These are phyloP conservation scores for Trichaptum fuscoviolaceum DNA, from an alignment of 768 basidiomycete species.

Conservation along the genomic window DNA sequence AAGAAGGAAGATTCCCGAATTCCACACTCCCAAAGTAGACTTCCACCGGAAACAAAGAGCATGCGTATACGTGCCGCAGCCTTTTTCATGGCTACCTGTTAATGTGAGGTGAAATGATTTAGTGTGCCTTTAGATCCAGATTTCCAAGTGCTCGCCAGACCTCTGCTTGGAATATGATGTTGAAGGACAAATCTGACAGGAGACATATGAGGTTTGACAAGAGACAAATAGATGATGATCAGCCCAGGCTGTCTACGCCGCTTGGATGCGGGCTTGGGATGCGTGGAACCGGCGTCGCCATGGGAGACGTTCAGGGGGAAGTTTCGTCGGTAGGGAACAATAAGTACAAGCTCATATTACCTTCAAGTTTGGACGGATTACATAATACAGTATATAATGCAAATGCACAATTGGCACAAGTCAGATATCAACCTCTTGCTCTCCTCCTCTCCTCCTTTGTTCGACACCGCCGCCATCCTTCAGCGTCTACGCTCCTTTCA, in stretches of 20 bases:
- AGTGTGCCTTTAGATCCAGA: not conserved
- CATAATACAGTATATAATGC: not conserved
- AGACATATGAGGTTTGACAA: not conserved
- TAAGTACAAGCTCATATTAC: not conserved
- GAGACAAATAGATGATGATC: not conserved
- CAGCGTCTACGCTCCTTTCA: not conserved
- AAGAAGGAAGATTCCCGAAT: too few relatives aligned
- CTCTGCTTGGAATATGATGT: not conserved
- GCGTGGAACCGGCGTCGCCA: not conserved
- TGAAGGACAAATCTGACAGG: not conserved
- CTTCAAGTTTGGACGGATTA: not conserved
- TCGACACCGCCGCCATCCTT: not conserved
- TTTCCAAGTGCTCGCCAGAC: not conserved
- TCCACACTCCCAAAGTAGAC: too few relatives aligned
- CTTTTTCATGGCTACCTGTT: too few relatives aligned
- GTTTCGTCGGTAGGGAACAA: conserved; percentile 1
- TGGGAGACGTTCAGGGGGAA: not conserved
- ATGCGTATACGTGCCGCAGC: too few relatives aligned
- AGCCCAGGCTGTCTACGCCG: too few relatives aligned
- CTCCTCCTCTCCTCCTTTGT: not conserved
- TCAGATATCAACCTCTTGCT: not conserved
- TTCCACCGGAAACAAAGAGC: too few relatives aligned
- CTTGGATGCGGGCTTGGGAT: not conserved
- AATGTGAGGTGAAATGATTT: too few relatives aligned
- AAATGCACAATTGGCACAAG: not conserved